Evolutionary conservation across 257 asterid species (phyloP).

Genomic region (Penstemon barbatus): DNA sequence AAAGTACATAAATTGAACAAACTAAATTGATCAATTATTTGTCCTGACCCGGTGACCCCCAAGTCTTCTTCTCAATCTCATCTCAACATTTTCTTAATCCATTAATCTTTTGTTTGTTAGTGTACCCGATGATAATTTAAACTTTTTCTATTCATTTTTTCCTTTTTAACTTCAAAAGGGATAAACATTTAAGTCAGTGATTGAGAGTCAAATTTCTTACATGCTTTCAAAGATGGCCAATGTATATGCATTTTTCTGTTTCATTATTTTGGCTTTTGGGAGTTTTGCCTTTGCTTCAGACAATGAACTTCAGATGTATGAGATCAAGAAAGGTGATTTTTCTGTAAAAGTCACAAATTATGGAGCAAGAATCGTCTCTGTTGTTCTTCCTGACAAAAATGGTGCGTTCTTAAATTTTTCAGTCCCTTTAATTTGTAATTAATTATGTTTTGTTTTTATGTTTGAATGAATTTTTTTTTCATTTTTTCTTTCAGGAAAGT

Average conservation of each 20-base stretch:
- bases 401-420: slow-evolving; percentile 35
- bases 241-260: slow-evolving; percentile 25
- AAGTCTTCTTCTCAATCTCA: slow-evolving; percentile 25
- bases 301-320: slow-evolving; percentile 40
- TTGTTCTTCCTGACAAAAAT: slow-evolving; percentile 73
- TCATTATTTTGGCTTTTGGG: slow-evolving; percentile 31
- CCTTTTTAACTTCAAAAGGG: not conserved
- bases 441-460: not conserved
- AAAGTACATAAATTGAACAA: not conserved
- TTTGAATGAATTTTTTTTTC: not conserved
- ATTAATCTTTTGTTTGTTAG: not conserved
- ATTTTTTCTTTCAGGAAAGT: slow-evolving; percentile 44
- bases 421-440: not conserved
- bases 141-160: not conserved
- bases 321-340: slow-evolving; percentile 59
- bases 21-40: slow-evolving; percentile 10
- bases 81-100: not conserved
- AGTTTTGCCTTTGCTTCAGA: slow-evolving; percentile 27
- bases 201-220: not conserved
- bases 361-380: slow-evolving; percentile 80
- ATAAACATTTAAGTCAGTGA: not conserved
- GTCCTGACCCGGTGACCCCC: not conserved
- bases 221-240: slow-evolving; percentile 29
- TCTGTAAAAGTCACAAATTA: slow-evolving; percentile 61
- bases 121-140: slow-evolving; percentile 4